Evolutionary conservation across 2,329 filamentous ascomycete genomes (phyloP), one percentile per base, ranked within the genome.

Genomic region (Colletotrichum melonis): DNA sequence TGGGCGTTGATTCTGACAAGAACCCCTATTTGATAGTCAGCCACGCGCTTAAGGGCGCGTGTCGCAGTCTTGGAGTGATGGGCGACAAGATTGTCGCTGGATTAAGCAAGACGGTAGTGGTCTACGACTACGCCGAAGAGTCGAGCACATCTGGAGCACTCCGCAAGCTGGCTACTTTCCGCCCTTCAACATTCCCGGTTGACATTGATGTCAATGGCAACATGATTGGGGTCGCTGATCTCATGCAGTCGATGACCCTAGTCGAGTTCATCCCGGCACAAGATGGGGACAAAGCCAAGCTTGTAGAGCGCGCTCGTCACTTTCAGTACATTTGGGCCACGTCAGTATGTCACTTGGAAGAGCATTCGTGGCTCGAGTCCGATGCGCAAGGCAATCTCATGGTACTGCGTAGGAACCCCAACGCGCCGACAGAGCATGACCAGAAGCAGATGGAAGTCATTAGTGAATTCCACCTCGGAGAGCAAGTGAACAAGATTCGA

Each of bases 171-270:
- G 93, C 94, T 1, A 90, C 91, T 2, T 97, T 95, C 81, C 91
- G 95, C 14, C 93, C 94, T 2, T 91, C 95, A 2, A 97, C 95
- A 0, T 94, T 94, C 38, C 95, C 97, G 0, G 90, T 97, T 19
- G 94, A 96, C 76, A 81, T 98, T 7, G 91, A 92, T 11, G 89
- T 98, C 16, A 90, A 91, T 1, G 93, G 89, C 1, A 92, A 92
- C 76, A 87, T 90, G 28, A 95, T 99, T 75, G 94, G 94, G 0
- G 92, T 98, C 11, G 94, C 93, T 0, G 97, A 99, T 79, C 85
- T 99, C 58, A 98, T 98, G 94, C 98, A 98, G 84, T 97, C 94
- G 1, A 87, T 97, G 28, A 92, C 93, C 1, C 85, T 98, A 6
- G 86, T 98, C 9, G 88, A 97, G 79, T 97, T 93, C 79, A 85